A percentile compares a stretch with the other conserved stretches of the same genome.
Conservation (phyloP, 805 yeast genomes). For the Candida golubevii region DNA sequence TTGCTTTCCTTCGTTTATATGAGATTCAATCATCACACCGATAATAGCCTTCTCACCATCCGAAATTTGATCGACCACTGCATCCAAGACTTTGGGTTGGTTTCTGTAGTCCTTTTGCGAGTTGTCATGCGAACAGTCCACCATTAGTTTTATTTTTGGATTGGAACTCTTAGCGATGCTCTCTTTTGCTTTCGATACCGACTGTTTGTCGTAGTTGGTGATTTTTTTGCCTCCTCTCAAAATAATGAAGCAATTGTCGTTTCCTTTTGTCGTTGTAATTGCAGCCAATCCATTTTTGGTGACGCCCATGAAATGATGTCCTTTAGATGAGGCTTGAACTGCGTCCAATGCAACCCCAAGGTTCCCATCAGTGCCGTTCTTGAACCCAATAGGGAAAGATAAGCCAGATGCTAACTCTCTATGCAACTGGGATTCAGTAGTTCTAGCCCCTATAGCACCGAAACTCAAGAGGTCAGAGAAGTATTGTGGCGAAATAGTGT, state of each 20-base stretch:
- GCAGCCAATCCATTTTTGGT: constrained; percentile 97
- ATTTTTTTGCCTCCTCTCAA: constrained; percentile 94
- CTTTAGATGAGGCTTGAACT: constrained; percentile 82
- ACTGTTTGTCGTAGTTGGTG: constrained; percentile 79
- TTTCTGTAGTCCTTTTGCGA: constrained; percentile 85
- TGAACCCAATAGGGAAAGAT: constrained; percentile 98
- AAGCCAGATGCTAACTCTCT: constrained; percentile 96
- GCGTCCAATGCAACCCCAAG: constrained; percentile 95
- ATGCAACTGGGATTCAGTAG: constrained; percentile 97
- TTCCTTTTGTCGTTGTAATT: constrained; percentile 93
- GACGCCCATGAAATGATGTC: constrained; percentile 92
- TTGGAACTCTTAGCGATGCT: constrained; percentile 45
- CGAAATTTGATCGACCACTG: constrained; percentile 72
- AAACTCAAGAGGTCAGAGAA: constrained; percentile 84
- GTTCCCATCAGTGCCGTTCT: constrained; percentile 97
- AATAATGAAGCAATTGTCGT: constrained; percentile 83
- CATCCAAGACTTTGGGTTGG: constrained; percentile 84
- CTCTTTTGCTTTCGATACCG: constrained; percentile 54
- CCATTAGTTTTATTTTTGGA: constrained; percentile 64
- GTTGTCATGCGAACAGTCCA: constrained; percentile 97
- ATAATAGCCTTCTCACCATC: constrained; percentile 73
- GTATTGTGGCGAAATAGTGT: constrained; percentile 95
- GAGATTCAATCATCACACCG: constrained; percentile 96
- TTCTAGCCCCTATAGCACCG: constrained; percentile 99
- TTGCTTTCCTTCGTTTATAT: constrained; percentile 89